A percentile compares a stretch with the other conserved stretches of the same genome.
Conservation (phyloP, 306 rosid genomes). For the Cotoneaster glaucophyllus region DNA sequence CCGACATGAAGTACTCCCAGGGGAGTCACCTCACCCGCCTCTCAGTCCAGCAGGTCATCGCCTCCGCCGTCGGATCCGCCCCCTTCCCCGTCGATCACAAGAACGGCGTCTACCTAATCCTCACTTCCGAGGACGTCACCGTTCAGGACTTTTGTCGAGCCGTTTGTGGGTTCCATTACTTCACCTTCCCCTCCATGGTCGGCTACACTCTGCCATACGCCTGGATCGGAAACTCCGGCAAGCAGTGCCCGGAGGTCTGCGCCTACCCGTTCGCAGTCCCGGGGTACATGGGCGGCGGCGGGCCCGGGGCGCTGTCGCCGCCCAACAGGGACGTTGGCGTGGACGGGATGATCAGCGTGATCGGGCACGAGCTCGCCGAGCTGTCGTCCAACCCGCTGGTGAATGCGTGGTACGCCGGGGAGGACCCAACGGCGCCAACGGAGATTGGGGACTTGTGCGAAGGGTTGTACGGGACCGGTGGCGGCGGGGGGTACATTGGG, state of each 20-base stretch:
- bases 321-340: constrained; percentile 44
- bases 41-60: constrained; percentile 66
- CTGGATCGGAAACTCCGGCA: constrained; percentile 85
- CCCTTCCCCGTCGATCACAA: constrained; percentile 79
- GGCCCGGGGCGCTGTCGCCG: constrained; percentile 52
- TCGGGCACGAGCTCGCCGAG: constrained; percentile 56
- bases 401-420: constrained; percentile 95
- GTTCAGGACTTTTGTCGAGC: constrained; percentile 88
- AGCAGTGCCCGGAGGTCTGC: constrained; percentile 88
- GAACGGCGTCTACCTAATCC: constrained; percentile 66
- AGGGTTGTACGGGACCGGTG: constrained; percentile 82
- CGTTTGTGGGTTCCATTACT: constrained; percentile 89
- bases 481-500: constrained; percentile 91
- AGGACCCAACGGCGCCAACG: constrained; percentile 91
- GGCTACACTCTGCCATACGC: constrained; percentile 88
- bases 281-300: constrained; percentile 69
- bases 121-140: constrained; percentile 60
- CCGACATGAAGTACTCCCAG: constrained; percentile 52
- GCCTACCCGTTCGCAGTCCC: constrained; percentile 90
- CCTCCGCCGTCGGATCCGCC: constrained; percentile 55
- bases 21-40: constrained; percentile 64
- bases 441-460: constrained; percentile 90
- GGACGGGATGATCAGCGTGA: constrained; percentile 61
- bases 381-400: constrained; percentile 48
- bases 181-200: constrained; percentile 84